These are phyloP conservation scores for Globisporangium middletonii DNA, from an alignment of 352 stramenopile species.

Conservation along the genomic window DNA sequence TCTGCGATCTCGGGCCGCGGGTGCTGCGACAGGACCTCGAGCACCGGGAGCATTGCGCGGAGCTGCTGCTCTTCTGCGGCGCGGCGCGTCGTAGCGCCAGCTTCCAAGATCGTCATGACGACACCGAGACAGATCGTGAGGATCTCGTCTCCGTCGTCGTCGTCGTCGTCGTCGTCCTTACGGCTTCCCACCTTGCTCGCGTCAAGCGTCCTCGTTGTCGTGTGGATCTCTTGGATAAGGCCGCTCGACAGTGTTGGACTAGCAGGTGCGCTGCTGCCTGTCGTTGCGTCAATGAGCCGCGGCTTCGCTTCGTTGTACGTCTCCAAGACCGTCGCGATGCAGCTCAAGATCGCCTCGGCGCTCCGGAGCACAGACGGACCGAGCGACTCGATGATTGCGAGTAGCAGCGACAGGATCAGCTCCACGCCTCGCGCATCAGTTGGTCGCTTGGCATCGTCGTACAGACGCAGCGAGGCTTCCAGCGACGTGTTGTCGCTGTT, in stretches of 20 bases:
- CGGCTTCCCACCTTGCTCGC: not conserved
- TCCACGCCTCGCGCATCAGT: conserved; percentile 33
- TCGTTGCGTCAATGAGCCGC: conserved; percentile 22
- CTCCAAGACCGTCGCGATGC: conserved; percentile 60
- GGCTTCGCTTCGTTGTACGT: conserved; percentile 36
- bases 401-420: conserved; percentile 53
- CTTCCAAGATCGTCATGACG: conserved; percentile 75
- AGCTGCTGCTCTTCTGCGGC: conserved; percentile 54
- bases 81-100: conserved; percentile 37
- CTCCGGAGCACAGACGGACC: conserved; percentile 70
- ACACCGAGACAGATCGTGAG: conserved; percentile 74
- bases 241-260: not conserved
- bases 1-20: conserved; percentile 59
- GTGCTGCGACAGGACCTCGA: conserved; percentile 54
- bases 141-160: conserved; percentile 60
- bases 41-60: conserved; percentile 47
- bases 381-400: conserved; percentile 68
- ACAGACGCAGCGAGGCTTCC: conserved; percentile 8
- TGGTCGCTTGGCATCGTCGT: conserved; percentile 29
- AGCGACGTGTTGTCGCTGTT: not conserved
- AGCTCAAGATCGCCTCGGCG: conserved; percentile 54
- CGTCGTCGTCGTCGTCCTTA: conserved; percentile 14
- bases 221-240: conserved; percentile 9
- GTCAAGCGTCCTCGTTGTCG: not conserved
- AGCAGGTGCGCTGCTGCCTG: not conserved